These are phyloP conservation scores for Diospyros kaki DNA, from an alignment of 148 eudicot species.

Conservation along the genomic window DNA sequence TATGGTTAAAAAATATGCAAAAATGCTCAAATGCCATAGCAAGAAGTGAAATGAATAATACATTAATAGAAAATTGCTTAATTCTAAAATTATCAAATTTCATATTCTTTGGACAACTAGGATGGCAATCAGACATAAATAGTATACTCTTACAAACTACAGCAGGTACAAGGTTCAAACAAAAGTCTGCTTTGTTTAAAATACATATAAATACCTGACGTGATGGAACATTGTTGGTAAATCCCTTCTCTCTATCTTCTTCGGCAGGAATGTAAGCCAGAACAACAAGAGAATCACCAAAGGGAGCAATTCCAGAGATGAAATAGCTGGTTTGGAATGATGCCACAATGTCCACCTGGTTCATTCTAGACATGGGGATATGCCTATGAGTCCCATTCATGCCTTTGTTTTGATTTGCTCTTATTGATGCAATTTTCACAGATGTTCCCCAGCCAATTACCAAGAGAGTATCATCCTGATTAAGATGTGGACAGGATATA, in stretches of 20 bases:
- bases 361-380: slow-evolving; percentile 44
- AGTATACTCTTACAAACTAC: background rate
- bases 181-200: background rate
- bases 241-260: slow-evolving; percentile 83
- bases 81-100: too few species aligned
- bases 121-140: background rate
- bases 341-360: slow-evolving; percentile 90
- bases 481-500: slow-evolving; percentile 21
- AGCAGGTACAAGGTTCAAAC: background rate
- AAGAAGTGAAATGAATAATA: background rate
- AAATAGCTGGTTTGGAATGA: slow-evolving; percentile 89
- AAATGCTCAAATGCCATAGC: background rate
- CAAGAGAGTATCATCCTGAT: slow-evolving; percentile 83
- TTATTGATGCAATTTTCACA: slow-evolving; percentile 79
- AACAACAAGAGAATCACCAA: slow-evolving; percentile 89
- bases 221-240: slow-evolving; percentile 69
- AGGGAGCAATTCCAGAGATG: slow-evolving; percentile 95
- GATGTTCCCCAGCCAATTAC: slow-evolving; percentile 99
- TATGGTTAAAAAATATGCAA: background rate
- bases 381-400: slow-evolving; percentile 61
- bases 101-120: background rate
- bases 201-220: slow-evolving; percentile 60
- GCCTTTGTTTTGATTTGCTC: slow-evolving; percentile 39
- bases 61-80: background rate
- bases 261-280: slow-evolving; percentile 83